Base-by-base conservation (phyloP, 2,329 filamentous ascomycete species). In the Leptosphaerulina australis region DNA sequence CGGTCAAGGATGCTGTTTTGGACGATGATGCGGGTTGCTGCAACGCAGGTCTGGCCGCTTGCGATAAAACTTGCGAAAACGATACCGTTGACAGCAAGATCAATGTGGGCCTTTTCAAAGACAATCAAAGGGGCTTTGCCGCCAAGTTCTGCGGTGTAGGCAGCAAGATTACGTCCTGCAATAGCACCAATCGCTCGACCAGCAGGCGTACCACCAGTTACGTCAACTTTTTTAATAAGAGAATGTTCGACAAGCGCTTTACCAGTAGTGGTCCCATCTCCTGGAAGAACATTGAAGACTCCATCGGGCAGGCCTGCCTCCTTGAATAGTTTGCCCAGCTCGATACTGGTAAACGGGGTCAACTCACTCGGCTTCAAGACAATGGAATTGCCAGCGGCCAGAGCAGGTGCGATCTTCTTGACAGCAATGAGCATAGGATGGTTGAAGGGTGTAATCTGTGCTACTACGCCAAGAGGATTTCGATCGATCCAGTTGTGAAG, bases 1-100 rank as follows among this genome's bases (percentile, higher is more conserved):
- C 74, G 64, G 17, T 61, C 58, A 9, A 77, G 66, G 7, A 82
- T 75, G 3, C 63, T 71, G 14, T 72, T 69, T 35, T 83, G 76
- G 8, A 82, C 79, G 29, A 83, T 71, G 21, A 83, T 74, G 17
- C 81, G 73, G 12, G 79, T 83, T 4, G 80, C 81, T 3, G 80
- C 81, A 10, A 83, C 78, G 34, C 81, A 83, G 0, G 80, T 83
- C 60, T 83, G 81, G 0, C 81, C 81, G 48, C 77, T 80, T 0
- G 79, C 79, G 44, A 82, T 80, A 39, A 80, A 82, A 10, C 69
- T 70, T 0, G 65, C 74, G 48, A 76, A 74, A 0, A 61, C 70
- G 17, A 73, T 66, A 1, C 71, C 71, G 35, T 74, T 74, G 6
- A 74, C 66, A 3, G 71, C 70, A 0, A 71, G 55, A 14, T 74